phyloP scores from a whole-genome alignment of 345 rosid species.

The Salix arbutifolia region DNA sequence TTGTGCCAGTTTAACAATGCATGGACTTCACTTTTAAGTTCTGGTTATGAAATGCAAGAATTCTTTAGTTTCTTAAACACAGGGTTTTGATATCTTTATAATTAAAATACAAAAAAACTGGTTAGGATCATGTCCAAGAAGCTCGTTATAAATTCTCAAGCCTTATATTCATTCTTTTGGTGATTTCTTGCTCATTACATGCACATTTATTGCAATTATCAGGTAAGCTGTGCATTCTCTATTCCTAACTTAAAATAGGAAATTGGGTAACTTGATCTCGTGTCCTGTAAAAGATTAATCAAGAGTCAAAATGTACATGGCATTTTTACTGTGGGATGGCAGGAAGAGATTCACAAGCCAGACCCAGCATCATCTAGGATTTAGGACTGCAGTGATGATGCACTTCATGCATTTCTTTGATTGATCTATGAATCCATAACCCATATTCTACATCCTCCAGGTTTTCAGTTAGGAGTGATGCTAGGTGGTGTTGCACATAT shows the following conservation, averaged over 20 bases:
- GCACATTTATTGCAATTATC: not conserved
- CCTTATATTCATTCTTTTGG: not conserved
- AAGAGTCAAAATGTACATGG: not conserved
- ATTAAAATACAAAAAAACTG: not conserved
- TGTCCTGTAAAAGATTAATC: not conserved
- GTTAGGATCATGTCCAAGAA: not conserved
- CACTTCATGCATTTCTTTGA: not conserved
- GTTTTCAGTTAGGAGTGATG: constrained; percentile 59
- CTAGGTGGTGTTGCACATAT: constrained; percentile 65
- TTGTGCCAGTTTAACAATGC: constrained; percentile 5
- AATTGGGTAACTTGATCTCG: not conserved
- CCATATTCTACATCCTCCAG: constrained; percentile 26
- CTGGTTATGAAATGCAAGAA: constrained; percentile 2
- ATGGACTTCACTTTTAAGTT: constrained; percentile 11
- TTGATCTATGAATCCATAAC: not conserved
- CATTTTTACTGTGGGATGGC: not conserved
- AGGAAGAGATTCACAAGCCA: not conserved
- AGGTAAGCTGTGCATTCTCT: not conserved
- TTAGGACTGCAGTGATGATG: not conserved
- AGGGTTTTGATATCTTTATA: not conserved
- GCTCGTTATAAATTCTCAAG: not conserved
- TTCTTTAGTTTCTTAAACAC: not conserved
- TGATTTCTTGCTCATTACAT: not conserved
- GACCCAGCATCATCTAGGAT: not conserved
- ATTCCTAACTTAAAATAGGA: not conserved